Evolutionary conservation across 73 alveolate genomes (phyloP), one percentile per base, ranked within the genome.

Genomic region (Paramecium tetraurelia): DNA sequence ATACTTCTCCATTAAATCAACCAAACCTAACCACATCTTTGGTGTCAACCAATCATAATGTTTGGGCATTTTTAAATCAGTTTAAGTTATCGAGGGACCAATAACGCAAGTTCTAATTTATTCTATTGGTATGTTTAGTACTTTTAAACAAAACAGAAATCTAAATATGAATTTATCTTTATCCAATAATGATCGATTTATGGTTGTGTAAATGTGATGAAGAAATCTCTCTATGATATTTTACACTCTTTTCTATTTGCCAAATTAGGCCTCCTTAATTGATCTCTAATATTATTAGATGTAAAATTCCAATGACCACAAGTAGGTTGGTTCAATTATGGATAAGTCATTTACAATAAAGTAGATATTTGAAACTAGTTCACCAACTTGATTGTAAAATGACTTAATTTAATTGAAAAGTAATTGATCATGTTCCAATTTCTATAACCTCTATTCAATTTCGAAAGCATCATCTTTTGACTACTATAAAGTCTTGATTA

Each of bases 11-110:
- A 99, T 99, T 97, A 95, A 97, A 7, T 96, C 97, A 86, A 93
- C 98, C 43, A 93, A 75, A 95, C 97, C 95, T 95, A 96, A 94
- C 99, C 99, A 98, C 93, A 96, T 97, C 36, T 97, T 98, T 57
- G 93, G 93, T 48, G 97, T 86, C 7, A 98, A 93, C 99, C 99
- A 98, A 4, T 95, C 98, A 58, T 72, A 84, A 16, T 20, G 5
- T 4, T 97, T 69, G 0, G 99, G 99, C 92, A 96, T 96, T 1
- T 98, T 98, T 6, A 93, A 89, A 36, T 93, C 96, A 59, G 90
- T 80, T 44, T 40, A 33, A 11, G 96, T 96, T 59, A 97, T 96
- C 12, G 99, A 93, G 1, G 98, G 99, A 44, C 99, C 99, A 27
- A 99, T 97, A 86, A 98, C 97, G 53, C 97, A 89, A 93, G 96